Percentiles rank a stretch among this genome's conserved stretches.
Conservation (phyloP, 2,329 filamentous ascomycete genomes). For the Fusarium secorum region DNA sequence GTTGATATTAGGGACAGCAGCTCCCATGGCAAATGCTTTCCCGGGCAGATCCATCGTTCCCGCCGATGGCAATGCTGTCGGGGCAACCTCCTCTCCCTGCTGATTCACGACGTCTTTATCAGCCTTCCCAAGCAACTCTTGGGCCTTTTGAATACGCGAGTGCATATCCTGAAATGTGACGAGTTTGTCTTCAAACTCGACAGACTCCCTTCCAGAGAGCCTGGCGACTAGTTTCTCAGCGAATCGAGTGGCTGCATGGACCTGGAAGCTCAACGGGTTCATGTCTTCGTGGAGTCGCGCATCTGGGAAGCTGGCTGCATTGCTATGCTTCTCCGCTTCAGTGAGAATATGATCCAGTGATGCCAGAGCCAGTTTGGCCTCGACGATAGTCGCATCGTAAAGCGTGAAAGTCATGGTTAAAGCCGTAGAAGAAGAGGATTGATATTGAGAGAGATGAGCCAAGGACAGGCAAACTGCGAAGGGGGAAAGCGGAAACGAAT, state of each 20-base stretch:
- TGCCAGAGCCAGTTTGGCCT: slow-evolving; percentile 38
- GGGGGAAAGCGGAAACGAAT: background rate
- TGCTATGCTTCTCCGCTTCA: slow-evolving; percentile 43
- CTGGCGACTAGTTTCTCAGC: slow-evolving; percentile 41
- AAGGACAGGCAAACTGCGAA: background rate
- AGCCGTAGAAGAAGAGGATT: background rate
- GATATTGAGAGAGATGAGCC: background rate
- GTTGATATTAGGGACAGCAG: slow-evolving; percentile 64
- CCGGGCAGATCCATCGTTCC: slow-evolving; percentile 35
- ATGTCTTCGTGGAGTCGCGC: slow-evolving; percentile 49
- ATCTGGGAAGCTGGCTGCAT: slow-evolving; percentile 41
- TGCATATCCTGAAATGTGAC: slow-evolving; percentile 44
- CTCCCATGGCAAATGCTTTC: slow-evolving; percentile 53
- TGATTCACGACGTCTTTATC: slow-evolving; percentile 45
- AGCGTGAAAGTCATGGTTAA: slow-evolving; percentile 40
- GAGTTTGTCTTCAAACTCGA: slow-evolving; percentile 39
- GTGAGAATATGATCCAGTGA: slow-evolving; percentile 42
- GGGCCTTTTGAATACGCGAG: slow-evolving; percentile 40
- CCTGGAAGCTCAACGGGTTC: slow-evolving; percentile 49
- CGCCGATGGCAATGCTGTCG: slow-evolving; percentile 32
- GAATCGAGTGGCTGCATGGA: slow-evolving; percentile 42
- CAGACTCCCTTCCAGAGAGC: slow-evolving; percentile 40
- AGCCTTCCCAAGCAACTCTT: slow-evolving; percentile 40
- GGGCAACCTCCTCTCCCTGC: slow-evolving; percentile 37
- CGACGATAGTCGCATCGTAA: slow-evolving; percentile 46